Conservation (phyloP, 1,284 basidiomycete species). For the Ceratobasidium sp. region DNA sequence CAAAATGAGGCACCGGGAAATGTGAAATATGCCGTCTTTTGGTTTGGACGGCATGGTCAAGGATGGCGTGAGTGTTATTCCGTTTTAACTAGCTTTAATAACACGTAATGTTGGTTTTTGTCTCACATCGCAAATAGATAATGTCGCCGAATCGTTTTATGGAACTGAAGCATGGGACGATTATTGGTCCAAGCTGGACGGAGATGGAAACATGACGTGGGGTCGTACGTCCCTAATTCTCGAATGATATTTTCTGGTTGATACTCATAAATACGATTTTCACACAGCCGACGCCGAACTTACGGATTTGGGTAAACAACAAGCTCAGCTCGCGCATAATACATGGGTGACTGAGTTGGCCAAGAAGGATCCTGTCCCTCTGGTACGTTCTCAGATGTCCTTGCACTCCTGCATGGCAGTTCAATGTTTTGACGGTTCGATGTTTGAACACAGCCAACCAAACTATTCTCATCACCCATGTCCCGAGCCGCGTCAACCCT, state of each 20-base stretch:
- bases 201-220: conserved; percentile 81
- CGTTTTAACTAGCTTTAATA: background rate
- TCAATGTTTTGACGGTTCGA: background rate
- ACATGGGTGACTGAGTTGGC: conserved; percentile 73
- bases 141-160: conserved; percentile 79
- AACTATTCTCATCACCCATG: conserved; percentile 79
- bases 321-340: conserved; percentile 59
- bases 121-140: conserved; percentile 65
- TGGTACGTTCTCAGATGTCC: conserved; percentile 52
- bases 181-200: conserved; percentile 77
- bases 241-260: background rate
- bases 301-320: conserved; percentile 26
- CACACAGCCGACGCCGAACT: conserved; percentile 21
- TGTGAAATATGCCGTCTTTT: conserved; percentile 73
- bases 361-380: conserved; percentile 62
- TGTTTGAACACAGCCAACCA: conserved; percentile 64
- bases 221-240: conserved; percentile 69
- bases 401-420: background rate
- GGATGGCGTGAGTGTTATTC: conserved; percentile 70
- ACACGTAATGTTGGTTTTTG: background rate
- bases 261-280: background rate
- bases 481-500: conserved; percentile 80
- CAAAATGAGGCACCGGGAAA: conserved; percentile 62
- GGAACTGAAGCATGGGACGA: conserved; percentile 66
- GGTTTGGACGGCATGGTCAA: conserved; percentile 79